Evolutionary conservation across 306 rosid genomes (phyloP), one percentile per base, ranked within the genome.

Genomic region (Castanea sativa): DNA sequence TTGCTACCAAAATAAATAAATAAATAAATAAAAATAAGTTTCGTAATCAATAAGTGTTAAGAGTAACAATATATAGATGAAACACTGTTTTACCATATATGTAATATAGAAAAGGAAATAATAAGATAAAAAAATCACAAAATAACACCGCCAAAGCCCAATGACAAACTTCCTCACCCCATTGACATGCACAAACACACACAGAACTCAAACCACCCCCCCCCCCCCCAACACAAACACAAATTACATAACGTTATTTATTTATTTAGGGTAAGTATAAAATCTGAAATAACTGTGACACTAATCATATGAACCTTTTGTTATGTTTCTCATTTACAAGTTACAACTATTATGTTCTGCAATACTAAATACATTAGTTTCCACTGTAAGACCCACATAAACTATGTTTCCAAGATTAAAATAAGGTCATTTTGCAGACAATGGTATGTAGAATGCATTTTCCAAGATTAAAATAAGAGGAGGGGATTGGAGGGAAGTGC

Each of bases 1-100:
- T 89, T 92, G 98, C 98, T 94, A 75, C 85, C 75, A 89, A 69
- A 82, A 20, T 60, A 73, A 9, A 70, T 52, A 84, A 65, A 78
- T 41, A 18, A 76, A 64, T 32, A 2, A 16, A 41, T 41, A 41
- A 16, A 73, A 76, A 56, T 30, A 55, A 71, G 74, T 49, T 58
- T 67, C 76, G 73, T 23, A 56, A 52, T 49, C 33, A 72, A 80
- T 45, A 71, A 75, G 80, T 78, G 74, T 64, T 33, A 29, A 77
- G 41, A 49, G 15, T 78, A 59, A 23, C 7, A 79, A 51, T 73
- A 57, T 65, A 65, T 53, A 58, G 41, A 20, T 18, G 74, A 85
- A 64, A 70, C 59, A 83, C 45, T 18, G 25, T 73, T 45, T 32
- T 35, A 30, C 2, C 15, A 41, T 73, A n/a, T 57, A 35, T 41